Evolutionary conservation across 495 filamentous ascomycete genomes (phyloP), one percentile per base, ranked within the genome.

Genomic region (Penicillium waksmanii): DNA sequence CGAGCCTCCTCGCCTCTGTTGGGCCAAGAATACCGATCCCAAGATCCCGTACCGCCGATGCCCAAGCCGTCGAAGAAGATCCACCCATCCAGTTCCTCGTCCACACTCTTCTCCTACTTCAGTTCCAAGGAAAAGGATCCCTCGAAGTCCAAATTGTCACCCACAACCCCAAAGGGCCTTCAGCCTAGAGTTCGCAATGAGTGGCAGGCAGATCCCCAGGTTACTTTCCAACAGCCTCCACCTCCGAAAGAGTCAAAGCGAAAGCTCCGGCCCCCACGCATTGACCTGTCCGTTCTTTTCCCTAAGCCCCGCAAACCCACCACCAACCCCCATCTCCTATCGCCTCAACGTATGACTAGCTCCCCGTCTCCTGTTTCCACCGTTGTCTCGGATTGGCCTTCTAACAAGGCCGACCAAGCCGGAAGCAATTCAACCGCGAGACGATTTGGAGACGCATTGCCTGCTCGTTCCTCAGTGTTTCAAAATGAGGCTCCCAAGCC

Each of bases 271-370:
- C 76, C 78, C 33, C 69, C 73, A 10, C 61, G 72, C 34, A 73
- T 81, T 52, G 78, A 81, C 46, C 68, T 81, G 13, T 81, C 78
- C 18, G 57, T 77, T 3, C 62, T 81, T 18, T 81, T 81, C 59
- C 78, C 78, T 11, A 81, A 79, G 57, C 78, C 78, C 1, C 68
- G 70, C 33, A 58, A 72, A 23, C 61, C 49, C 18, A 44, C 61
- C 15, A 56, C 71, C 11, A 74, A 72, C 31, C 68, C 71, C 11
- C 75, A 72, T 38, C 68, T 80, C 21, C 60, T 81, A 15, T 81
- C 78, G 4, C 78, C 78, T 11, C 78, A 80, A 35, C 74, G 77
- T 3, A 72, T 78, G 67, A 74, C 74, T 11, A 57, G 69, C n/a
- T 81, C 78, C 0, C 78, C 78, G 1, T 77, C 78, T 7, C 68